Evolutionary conservation across 2,329 filamentous ascomycete genomes (phyloP).

Genomic region (Colletotrichum echinochloae): DNA sequence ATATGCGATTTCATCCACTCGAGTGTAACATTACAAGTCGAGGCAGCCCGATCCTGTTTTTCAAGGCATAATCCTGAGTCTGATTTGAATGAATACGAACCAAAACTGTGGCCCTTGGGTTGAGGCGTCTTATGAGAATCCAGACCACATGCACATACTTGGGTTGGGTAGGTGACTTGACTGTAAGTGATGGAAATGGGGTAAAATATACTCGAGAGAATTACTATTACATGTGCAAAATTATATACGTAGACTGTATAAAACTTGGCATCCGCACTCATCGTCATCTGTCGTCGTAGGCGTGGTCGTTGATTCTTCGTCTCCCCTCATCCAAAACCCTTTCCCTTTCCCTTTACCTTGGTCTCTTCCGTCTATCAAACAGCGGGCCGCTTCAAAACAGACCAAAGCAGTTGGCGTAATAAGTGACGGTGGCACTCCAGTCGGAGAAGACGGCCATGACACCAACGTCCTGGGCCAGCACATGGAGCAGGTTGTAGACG

Average conservation of each 20-base stretch:
- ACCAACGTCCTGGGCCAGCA: conserved; percentile 70
- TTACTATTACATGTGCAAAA: not conserved
- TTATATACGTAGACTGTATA: not conserved
- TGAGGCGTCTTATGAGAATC: too few relatives aligned
- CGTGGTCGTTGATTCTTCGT: not conserved
- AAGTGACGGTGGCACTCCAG: conserved; percentile 76
- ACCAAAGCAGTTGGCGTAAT: conserved; percentile 78
- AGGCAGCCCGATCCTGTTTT: too few relatives aligned
- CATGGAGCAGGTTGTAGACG: conserved; percentile 74
- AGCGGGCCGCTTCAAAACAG: conserved; percentile 41
- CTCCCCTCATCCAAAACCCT: too few relatives aligned
- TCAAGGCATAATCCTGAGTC: too few relatives aligned
- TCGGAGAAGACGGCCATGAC: conserved; percentile 75
- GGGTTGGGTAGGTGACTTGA: too few relatives aligned
- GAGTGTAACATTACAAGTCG: too few relatives aligned
- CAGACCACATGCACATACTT: too few relatives aligned
- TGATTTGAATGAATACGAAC: too few relatives aligned
- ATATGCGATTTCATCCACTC: too few relatives aligned
- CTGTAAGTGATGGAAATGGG: too few relatives aligned
- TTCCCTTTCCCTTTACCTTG: not conserved
- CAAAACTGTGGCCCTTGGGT: too few relatives aligned
- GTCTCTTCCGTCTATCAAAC: not conserved
- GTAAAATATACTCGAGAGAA: too few relatives aligned
- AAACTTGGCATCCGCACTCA: not conserved
- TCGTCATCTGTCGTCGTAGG: conserved; percentile 1